Conservation (phyloP, 805 yeast species). For the Priceomyces haplophilus region DNA sequence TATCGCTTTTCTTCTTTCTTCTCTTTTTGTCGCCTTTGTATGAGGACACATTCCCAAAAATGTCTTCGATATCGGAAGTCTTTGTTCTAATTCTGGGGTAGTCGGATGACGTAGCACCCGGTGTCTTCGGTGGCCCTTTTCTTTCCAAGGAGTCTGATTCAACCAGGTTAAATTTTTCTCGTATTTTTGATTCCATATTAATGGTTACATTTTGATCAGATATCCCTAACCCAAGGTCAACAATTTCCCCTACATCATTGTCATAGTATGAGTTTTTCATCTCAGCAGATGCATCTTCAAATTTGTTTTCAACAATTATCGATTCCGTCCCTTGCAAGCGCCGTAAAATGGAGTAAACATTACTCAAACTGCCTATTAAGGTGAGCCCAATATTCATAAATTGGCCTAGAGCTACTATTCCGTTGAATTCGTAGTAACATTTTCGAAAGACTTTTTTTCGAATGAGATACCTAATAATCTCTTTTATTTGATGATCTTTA, state of each 20-base stretch:
- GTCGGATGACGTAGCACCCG: too few relatives aligned
- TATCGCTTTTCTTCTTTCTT: constrained; percentile 43
- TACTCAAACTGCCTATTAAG: constrained; percentile 54
- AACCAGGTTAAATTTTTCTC: not conserved
- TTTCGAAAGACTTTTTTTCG: constrained; percentile 37
- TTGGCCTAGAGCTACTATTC: constrained; percentile 69
- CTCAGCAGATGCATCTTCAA: not conserved
- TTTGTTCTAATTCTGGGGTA: constrained; percentile 9
- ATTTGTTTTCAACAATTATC: not conserved
- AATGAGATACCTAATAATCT: constrained; percentile 25
- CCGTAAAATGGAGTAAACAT: constrained; percentile 29
- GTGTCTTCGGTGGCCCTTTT: constrained; percentile 12
- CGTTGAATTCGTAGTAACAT: constrained; percentile 61
- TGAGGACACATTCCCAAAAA: constrained; percentile 4
- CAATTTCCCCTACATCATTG: constrained; percentile 27
- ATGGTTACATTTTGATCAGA: too few relatives aligned
- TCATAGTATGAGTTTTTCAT: not conserved
- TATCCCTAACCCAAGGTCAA: constrained; percentile 6
- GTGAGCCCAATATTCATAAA: constrained; percentile 72
- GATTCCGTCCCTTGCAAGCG: constrained; percentile 15
- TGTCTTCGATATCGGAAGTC: constrained; percentile 9
- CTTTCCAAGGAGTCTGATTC: constrained; percentile 1
- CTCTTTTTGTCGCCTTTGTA: constrained; percentile 5
- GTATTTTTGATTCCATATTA: too few relatives aligned
- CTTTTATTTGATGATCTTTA: constrained; percentile 13